These are phyloP conservation scores for Prosopis cineraria DNA, from an alignment of 306 rosid species.

Conservation along the genomic window DNA sequence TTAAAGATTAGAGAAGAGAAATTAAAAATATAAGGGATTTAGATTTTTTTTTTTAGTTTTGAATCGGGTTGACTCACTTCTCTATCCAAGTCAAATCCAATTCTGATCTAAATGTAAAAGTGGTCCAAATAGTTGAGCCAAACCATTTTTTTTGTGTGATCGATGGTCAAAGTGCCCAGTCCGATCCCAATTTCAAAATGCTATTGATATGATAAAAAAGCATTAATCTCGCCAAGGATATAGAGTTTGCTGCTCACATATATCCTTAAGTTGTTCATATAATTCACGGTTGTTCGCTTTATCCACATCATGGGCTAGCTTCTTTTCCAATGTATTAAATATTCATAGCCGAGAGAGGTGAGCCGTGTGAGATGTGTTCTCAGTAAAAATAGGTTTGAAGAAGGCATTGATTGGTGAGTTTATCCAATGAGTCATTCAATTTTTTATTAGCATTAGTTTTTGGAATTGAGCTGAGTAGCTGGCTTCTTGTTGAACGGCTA, in stretches of 20 bases:
- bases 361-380: background rate
- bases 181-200: too few relatives aligned
- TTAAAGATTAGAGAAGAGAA: too few relatives aligned
- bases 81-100: too few relatives aligned
- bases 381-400: background rate
- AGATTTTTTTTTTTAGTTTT: too few relatives aligned
- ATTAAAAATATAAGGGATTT: too few relatives aligned
- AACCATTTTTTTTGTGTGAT: too few relatives aligned
- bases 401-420: background rate
- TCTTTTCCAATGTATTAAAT: background rate
- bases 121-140: too few relatives aligned
- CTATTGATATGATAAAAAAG: too few relatives aligned
- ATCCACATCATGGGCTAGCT: background rate
- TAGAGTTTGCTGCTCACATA: background rate
- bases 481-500: slow-evolving; percentile 9
- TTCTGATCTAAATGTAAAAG: too few relatives aligned
- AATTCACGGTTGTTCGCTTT: background rate
- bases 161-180: too few relatives aligned
- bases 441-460: background rate
- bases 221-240: background rate
- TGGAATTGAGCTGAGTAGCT: background rate
- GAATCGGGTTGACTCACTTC: too few relatives aligned
- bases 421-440: background rate
- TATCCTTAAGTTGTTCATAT: background rate
- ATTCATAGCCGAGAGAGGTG: background rate